A percentile compares a stretch with the other conserved stretches of the same genome.
These are phyloP conservation scores for Porcisia hertigi DNA, from an alignment of 208 protist genomes.

Conservation along the genomic window DNA sequence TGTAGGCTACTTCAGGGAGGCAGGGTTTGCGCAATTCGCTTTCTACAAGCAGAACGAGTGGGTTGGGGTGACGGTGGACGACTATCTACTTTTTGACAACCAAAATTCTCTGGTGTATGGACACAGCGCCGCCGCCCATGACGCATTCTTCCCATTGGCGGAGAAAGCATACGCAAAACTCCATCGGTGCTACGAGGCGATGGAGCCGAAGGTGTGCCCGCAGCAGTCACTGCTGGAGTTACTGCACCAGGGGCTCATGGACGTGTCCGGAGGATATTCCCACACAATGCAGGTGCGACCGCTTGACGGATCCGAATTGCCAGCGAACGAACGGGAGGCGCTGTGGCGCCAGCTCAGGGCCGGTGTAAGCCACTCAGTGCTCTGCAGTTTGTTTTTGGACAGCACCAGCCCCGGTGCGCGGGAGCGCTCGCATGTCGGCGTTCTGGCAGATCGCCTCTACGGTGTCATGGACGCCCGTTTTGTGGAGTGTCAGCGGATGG, in stretches of 20 bases:
- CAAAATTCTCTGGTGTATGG: conserved; percentile 41
- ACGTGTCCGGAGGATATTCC: conserved; percentile 68
- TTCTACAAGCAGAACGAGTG: conserved; percentile 85
- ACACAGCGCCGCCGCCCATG: conserved; percentile 40
- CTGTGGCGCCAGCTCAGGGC: conserved; percentile 71
- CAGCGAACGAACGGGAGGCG: conserved; percentile 36
- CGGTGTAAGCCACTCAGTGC: conserved; percentile 37
- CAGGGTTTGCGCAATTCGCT: conserved; percentile 85
- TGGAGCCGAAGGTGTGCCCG: conserved; percentile 71
- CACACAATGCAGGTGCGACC: conserved; percentile 35
- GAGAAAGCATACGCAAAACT: conserved; percentile 94
- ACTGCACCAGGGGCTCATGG: conserved; percentile 68
- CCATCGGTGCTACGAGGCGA: conserved; percentile 88
- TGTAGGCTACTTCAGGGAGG: conserved; percentile 57
- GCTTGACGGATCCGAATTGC: conserved; percentile 26
- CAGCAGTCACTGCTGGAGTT: conserved; percentile 49
- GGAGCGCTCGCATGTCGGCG: conserved; percentile 52
- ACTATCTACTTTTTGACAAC: conserved; percentile 80
- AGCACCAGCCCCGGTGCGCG: conserved; percentile 34
- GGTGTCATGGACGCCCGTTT: conserved; percentile 75
- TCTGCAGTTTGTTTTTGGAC: conserved; percentile 57
- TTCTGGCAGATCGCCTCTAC: conserved; percentile 81
- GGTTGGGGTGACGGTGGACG: conserved; percentile 85
- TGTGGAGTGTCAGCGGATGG: conserved; percentile 69
- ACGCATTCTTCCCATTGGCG: conserved; percentile 69